Evolutionary conservation across 768 basidiomycete species (phyloP).

Genomic region (Coprinellus micaceus): DNA sequence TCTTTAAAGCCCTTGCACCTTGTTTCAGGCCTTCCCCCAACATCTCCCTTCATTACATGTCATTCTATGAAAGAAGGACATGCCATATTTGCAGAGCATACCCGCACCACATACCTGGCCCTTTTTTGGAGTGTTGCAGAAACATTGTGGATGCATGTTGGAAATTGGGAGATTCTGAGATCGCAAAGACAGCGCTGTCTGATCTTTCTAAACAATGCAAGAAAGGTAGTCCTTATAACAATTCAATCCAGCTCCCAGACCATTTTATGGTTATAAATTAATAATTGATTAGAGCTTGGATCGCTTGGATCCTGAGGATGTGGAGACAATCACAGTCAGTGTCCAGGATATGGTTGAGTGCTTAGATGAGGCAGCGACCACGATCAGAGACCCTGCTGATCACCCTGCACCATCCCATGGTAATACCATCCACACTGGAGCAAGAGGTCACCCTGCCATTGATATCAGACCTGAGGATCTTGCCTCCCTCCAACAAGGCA

Average conservation of each 20-base stretch:
- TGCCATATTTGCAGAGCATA: too few species aligned
- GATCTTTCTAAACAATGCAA: background rate
- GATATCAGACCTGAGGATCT: background rate
- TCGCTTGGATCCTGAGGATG: background rate
- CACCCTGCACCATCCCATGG: background rate
- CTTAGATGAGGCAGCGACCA: background rate
- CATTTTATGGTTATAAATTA: background rate
- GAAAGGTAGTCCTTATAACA: background rate
- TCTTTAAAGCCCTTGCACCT: too few species aligned
- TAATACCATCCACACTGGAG: background rate
- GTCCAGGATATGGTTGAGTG: background rate
- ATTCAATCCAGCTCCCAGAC: too few species aligned
- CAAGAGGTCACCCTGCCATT: background rate
- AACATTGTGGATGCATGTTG: too few species aligned
- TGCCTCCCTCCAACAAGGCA: background rate
- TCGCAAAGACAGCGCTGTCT: background rate
- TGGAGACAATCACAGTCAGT: background rate
- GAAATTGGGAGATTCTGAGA: background rate
- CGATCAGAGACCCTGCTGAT: background rate
- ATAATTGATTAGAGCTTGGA: background rate
- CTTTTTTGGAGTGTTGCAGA: too few species aligned
- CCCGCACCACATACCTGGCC: too few species aligned
- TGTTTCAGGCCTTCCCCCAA: too few species aligned
- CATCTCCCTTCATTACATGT: too few species aligned
- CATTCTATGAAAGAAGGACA: too few species aligned